These are phyloP conservation scores for Steccherinum ochraceum DNA, from an alignment of 768 basidiomycete species.

Conservation along the genomic window DNA sequence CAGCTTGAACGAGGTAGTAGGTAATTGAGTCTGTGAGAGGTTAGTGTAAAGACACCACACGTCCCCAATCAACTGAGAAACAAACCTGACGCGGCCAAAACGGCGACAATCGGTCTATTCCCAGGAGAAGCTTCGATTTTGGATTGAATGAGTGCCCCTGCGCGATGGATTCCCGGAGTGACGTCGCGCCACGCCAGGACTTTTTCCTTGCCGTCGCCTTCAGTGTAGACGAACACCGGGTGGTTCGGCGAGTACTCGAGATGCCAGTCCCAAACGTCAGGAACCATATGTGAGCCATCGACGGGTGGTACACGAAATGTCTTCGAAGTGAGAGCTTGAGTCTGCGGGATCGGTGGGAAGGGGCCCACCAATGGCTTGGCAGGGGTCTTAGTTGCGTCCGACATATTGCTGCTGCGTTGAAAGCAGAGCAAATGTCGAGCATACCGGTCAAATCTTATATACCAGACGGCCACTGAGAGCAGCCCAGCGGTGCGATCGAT, in stretches of 20 bases:
- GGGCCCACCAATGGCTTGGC: neutral
- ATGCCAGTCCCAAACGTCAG: slow-evolving; percentile 30
- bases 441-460: too few relatives aligned
- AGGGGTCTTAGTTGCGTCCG: neutral
- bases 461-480: too few relatives aligned
- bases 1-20: slow-evolving; percentile 1
- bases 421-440: too few relatives aligned
- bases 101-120: neutral
- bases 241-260: slow-evolving; percentile 20
- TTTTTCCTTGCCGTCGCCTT: slow-evolving; percentile 8
- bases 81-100: slow-evolving; percentile 2
- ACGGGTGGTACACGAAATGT: slow-evolving; percentile 28
- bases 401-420: neutral
- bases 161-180: slow-evolving; percentile 21
- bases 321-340: slow-evolving; percentile 22
- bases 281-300: slow-evolving; percentile 25
- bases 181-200: slow-evolving; percentile 22
- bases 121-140: neutral
- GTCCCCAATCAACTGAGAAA: neutral
- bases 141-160: slow-evolving; percentile 5
- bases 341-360: slow-evolving; percentile 1
- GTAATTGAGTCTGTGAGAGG: slow-evolving; percentile 1
- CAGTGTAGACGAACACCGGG: slow-evolving; percentile 22
- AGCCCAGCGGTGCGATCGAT: too few relatives aligned
- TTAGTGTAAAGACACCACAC: too few relatives aligned